Conservation (phyloP, 257 asterid genomes). For the Rubia yunnanensis region DNA sequence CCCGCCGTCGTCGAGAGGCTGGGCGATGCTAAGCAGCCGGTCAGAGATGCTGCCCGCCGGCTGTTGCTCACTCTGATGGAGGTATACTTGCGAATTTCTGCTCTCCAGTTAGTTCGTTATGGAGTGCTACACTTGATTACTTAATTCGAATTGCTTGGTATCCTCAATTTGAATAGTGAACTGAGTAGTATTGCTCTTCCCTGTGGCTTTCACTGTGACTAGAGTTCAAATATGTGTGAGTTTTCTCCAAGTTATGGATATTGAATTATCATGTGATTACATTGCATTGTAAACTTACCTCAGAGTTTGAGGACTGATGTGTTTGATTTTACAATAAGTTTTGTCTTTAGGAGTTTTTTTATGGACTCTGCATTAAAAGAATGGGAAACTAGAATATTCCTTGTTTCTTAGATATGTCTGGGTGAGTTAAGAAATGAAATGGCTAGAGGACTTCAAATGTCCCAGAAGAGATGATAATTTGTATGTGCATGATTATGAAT, state of each 20-base stretch:
- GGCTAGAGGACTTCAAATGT: background rate
- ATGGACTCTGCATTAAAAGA: background rate
- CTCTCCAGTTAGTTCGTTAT: background rate
- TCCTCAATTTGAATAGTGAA: background rate
- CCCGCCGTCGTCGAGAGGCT: constrained; percentile 94
- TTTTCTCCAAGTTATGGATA: background rate
- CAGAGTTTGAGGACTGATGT: background rate
- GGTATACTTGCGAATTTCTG: constrained; percentile 28
- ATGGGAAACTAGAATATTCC: background rate
- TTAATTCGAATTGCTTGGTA: background rate
- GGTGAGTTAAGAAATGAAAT: background rate
- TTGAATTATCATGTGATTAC: background rate
- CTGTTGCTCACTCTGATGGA: constrained; percentile 90
- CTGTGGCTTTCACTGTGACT: background rate
- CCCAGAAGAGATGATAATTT: background rate
- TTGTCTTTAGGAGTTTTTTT: background rate
- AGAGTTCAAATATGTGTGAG: background rate
- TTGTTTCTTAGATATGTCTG: background rate
- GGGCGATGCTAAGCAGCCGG: constrained; percentile 94
- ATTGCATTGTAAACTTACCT: background rate
- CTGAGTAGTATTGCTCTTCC: background rate
- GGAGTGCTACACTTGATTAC: background rate
- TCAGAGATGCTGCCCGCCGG: constrained; percentile 84
- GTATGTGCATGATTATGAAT: background rate
- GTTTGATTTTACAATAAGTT: background rate